Evolutionary conservation across 1,284 basidiomycete species (phyloP), one percentile per base, ranked within the genome.

Genomic region (Leccinum pachyderme): DNA sequence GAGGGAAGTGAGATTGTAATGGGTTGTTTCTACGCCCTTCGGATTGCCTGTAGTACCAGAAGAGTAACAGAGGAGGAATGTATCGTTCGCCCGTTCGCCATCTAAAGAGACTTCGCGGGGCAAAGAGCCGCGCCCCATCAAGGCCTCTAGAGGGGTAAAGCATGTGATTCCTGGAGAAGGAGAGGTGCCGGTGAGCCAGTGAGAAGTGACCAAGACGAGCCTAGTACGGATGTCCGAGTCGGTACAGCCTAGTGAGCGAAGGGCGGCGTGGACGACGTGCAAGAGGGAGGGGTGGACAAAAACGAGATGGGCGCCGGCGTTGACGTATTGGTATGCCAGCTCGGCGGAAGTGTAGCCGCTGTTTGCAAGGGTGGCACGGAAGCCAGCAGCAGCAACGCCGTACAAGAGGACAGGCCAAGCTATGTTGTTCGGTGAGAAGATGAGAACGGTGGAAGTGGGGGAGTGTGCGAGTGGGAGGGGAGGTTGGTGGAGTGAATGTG

Each of bases 31-130:
- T 7, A 83, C 82, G 45, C 78, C 80, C 55, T 87, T 84, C 12
- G 80, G 81, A 50, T 80, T 80, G 0, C 82, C 82, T 0, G 83
- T 84, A 6, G 85, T 89, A 7, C 86, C 85, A 53, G 83, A 86
- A 8, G 76, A 79, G 64, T 89, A 89, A 61, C 86, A 90, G 35
- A 91, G 68, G 60, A 83, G 83, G 2, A 75, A 71, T 0, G 85
- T 86, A 59, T 83, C 78, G 43, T 83, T 62, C 0, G 81, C 72
- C 22, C 73, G 64, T 1, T 72, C 61, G 0, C 77, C 79, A 18
- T 82, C 77, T 54, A 85, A 82, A 49, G 62, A 71, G 55, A 81
- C 81, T 61, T 83, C 81, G 7, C 67, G 61, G 7, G 63, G 55
- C n/a, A 84, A 65, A 13, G 68, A 66, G 2, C 83, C 83, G 2